Conservation (phyloP, 768 basidiomycete species). For the Kwoniella heveanensis region DNA sequence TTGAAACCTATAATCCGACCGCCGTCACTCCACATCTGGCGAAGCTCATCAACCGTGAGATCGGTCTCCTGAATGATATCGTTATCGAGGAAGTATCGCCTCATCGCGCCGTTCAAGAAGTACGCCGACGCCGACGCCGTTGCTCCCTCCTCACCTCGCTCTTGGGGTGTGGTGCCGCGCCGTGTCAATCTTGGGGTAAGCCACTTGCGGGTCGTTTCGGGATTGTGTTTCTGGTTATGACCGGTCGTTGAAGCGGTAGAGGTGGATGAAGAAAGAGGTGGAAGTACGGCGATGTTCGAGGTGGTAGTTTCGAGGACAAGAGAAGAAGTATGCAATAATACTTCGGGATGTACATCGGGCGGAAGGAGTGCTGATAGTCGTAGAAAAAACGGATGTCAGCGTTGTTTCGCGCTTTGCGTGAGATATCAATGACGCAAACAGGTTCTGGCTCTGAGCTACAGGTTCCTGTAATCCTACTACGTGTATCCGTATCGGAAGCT, state of each 20-base stretch:
- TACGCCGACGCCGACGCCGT: no score
- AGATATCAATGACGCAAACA: no score
- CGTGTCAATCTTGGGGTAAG: slow-evolving; percentile 29
- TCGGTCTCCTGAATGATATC: slow-evolving; percentile 38
- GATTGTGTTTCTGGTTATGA: no score
- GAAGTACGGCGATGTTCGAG: slow-evolving; percentile 44
- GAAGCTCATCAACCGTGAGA: slow-evolving; percentile 33
- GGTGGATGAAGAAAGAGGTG: neutral
- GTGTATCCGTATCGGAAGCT: no score
- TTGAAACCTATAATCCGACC: slow-evolving; percentile 47
- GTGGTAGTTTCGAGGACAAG: slow-evolving; percentile 44
- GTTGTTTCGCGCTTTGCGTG: no score
- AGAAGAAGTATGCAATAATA: slow-evolving; percentile 35
- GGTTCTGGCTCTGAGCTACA: neutral
- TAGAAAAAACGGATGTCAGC: no score
- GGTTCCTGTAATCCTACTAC: no score
- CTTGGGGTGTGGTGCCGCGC: neutral
- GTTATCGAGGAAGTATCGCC: slow-evolving; percentile 33
- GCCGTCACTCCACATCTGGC: slow-evolving; percentile 17
- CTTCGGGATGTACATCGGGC: slow-evolving; percentile 30
- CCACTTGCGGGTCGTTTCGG: slow-evolving; percentile 29
- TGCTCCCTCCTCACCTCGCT: slow-evolving; percentile 1
- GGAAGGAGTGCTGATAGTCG: no score
- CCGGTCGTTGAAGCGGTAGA: neutral
- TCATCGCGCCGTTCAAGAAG: slow-evolving; percentile 44